Percentiles rank a stretch among this genome's conserved stretches.
Conservation (phyloP, 2,329 filamentous ascomycete species). For the Botrytis hyacinthi region DNA sequence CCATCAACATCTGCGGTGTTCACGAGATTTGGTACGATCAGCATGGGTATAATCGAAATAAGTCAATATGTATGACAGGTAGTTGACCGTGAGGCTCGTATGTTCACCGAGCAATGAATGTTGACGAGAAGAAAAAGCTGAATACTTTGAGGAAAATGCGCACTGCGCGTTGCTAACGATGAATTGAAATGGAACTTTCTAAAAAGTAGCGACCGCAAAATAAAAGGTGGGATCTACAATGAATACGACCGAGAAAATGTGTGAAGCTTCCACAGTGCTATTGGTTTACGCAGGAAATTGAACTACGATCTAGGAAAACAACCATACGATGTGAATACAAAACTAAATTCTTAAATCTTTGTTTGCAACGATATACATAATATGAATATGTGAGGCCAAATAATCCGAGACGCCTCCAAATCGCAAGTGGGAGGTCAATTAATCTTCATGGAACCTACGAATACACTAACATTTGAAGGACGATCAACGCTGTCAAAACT, state of each 20-base stretch:
- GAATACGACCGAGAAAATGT: not conserved
- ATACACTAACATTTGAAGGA: not conserved
- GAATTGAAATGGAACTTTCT: not conserved
- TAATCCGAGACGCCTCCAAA: not conserved
- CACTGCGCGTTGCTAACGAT: not conserved
- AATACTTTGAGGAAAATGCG: not conserved
- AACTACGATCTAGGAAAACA: not conserved
- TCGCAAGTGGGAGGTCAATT: not conserved
- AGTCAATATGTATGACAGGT: not conserved
- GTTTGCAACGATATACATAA: not conserved
- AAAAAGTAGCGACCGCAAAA: not conserved
- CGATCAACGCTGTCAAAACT: not conserved
- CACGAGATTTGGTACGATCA: rapidly evolving
- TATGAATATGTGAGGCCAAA: not conserved
- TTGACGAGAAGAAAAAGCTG: not conserved
- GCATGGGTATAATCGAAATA: not conserved
- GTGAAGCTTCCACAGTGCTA: not conserved
- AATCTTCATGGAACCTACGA: not conserved
- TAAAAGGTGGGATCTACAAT: not conserved
- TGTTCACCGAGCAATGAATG: not conserved
- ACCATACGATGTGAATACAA: not conserved
- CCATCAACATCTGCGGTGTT: not conserved
- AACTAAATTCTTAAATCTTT: not conserved
- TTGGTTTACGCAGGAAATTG: not conserved
- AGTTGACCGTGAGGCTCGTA: not conserved